Evolutionary conservation across 1,139 yeast species (phyloP).

Genomic region (Yamadazyma friedrichii): DNA sequence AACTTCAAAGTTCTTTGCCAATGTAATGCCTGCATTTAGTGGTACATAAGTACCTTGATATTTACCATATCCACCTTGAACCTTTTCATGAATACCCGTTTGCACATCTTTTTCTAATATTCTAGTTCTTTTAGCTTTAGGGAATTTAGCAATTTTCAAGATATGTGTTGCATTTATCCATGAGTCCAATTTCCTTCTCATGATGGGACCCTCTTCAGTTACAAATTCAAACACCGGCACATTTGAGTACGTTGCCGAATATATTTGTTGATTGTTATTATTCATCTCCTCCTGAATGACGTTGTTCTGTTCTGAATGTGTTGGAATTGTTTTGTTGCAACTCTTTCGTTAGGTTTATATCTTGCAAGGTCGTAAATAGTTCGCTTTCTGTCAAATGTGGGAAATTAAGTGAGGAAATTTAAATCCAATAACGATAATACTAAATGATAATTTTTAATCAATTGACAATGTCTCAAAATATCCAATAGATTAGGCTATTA

Average conservation of each 20-base stretch:
- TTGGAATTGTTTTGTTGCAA: no score
- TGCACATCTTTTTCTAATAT: slow-evolving; percentile 87
- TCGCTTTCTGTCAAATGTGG: no score
- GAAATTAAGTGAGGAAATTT: no score
- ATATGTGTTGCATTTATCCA: slow-evolving; percentile 93
- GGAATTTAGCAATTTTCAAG: slow-evolving; percentile 81
- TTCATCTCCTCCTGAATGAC: slow-evolving; percentile 17
- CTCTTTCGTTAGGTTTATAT: no score
- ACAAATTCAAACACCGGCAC: slow-evolving; percentile 74
- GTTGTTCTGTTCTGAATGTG: no score
- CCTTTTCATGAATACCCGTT: slow-evolving; percentile 82
- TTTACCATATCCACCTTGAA: slow-evolving; percentile 94
- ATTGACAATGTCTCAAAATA: no score
- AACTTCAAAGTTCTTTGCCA: slow-evolving; percentile 76
- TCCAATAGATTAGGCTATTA: no score
- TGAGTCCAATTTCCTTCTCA: slow-evolving; percentile 78
- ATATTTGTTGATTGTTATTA: slow-evolving; percentile 44
- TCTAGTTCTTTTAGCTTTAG: slow-evolving; percentile 82
- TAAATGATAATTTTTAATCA: no score
- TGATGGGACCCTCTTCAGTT: slow-evolving; percentile 71
- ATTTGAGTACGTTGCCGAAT: slow-evolving; percentile 79
- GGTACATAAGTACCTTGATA: slow-evolving; percentile 97
- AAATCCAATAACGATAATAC: no score
- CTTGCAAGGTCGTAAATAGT: no score
- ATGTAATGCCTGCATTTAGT: slow-evolving; percentile 55